Percentiles rank a stretch among this genome's conserved stretches.
These are phyloP conservation scores for Fagus crenata DNA, from an alignment of 306 rosid species.

Conservation along the genomic window DNA sequence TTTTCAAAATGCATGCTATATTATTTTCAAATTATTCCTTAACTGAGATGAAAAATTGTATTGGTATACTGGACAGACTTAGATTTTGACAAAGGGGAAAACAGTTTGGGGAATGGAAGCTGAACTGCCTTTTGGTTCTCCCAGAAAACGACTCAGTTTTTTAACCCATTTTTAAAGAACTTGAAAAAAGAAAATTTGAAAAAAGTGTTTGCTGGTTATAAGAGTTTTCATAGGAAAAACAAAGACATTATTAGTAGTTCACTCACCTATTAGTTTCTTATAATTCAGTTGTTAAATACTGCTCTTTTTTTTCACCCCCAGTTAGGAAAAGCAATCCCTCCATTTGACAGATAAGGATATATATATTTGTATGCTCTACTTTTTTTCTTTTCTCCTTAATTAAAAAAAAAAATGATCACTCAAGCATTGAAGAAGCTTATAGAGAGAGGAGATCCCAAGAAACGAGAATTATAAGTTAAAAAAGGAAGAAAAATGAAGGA, in stretches of 20 bases:
- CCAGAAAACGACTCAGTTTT: too few species aligned
- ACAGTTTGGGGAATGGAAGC: too few species aligned
- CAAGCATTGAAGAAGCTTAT: background rate
- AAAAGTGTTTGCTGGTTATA: too few species aligned
- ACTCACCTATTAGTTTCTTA: background rate
- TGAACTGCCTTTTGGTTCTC: too few species aligned
- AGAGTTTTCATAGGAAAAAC: too few species aligned
- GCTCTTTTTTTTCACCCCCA: background rate
- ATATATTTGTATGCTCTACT: too few species aligned
- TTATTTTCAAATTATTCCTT: background rate
- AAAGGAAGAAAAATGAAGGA: background rate
- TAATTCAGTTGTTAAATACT: background rate
- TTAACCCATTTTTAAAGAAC: too few species aligned
- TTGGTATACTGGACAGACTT: background rate
- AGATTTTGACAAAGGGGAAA: background rate
- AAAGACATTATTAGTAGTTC: background rate
- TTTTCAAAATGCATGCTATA: constrained; percentile 1
- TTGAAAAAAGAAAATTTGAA: too few species aligned
- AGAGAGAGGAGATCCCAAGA: background rate
- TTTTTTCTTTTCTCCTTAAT: background rate
- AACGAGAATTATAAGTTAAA: background rate
- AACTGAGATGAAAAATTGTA: background rate
- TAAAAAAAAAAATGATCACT: background rate
- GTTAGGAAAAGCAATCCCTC: background rate
- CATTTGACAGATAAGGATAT: too few species aligned